Evolutionary conservation across 352 stramenopile genomes (phyloP).

Genomic region (Phytophthora palmivora): DNA sequence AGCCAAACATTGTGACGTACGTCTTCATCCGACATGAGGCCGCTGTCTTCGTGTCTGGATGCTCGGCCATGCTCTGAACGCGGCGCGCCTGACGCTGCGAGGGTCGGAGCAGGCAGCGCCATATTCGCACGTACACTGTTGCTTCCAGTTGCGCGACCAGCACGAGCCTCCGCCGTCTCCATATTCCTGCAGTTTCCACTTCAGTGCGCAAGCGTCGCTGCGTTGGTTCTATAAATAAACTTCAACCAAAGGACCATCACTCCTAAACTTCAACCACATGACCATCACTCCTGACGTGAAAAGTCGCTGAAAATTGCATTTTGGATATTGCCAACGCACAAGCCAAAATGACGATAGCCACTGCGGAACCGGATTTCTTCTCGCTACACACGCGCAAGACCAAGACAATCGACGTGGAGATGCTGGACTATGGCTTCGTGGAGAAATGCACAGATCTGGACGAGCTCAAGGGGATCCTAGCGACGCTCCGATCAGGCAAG

Average conservation of each 20-base stretch:
- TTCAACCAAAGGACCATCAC: conserved; percentile 44
- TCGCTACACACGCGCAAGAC: conserved; percentile 76
- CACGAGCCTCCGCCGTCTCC: conserved; percentile 18
- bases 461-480: conserved; percentile 89
- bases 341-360: conserved; percentile 45
- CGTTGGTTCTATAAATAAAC: conserved; percentile 31
- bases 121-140: conserved; percentile 3
- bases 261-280: conserved; percentile 6
- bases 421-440: conserved; percentile 94
- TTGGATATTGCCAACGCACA: conserved; percentile 18
- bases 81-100: conserved; percentile 1
- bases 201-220: conserved; percentile 4
- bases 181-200: conserved; percentile 42
- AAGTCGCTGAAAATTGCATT: conserved; percentile 17
- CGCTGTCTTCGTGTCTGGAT: conserved; percentile 59
- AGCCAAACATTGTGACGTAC: conserved; percentile 33
- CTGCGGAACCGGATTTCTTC: conserved; percentile 72
- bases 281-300: too few species aligned
- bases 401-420: conserved; percentile 81
- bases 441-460: conserved; percentile 81
- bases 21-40: conserved; percentile 64
- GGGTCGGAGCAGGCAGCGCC: conserved; percentile 4
- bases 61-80: conserved; percentile 15
- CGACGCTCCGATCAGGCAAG: conserved; percentile 86
- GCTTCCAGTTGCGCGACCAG: conserved; percentile 3